These are phyloP conservation scores for Mortierella sp. DNA, from an alignment of 371 early-diverging fungal genomes.

Conservation along the genomic window DNA sequence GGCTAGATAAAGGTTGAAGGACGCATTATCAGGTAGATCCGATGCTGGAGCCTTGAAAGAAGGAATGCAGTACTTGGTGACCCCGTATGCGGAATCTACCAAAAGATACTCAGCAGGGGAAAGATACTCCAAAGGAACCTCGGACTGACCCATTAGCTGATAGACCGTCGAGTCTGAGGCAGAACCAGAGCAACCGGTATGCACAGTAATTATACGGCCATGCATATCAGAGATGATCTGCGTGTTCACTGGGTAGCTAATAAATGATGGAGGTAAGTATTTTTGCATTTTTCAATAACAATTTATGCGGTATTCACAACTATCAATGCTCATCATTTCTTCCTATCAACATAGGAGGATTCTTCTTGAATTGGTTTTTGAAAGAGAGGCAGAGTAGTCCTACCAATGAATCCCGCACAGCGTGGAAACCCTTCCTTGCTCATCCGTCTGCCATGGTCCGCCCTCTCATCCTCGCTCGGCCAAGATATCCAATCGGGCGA, in stretches of 20 bases:
- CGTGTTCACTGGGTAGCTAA: conserved; percentile 20
- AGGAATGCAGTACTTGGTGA: conserved; percentile 15
- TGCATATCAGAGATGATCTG: conserved; percentile 23
- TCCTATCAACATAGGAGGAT: conserved; percentile 7
- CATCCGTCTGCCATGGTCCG: conserved; percentile 17
- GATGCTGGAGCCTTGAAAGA: conserved; percentile 15
- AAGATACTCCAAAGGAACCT: background rate
- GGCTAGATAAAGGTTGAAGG: conserved; percentile 16
- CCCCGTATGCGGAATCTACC: conserved; percentile 26
- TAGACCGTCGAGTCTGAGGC: conserved; percentile 18
- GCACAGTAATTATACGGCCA: conserved; percentile 10
- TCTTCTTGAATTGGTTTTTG: conserved; percentile 15
- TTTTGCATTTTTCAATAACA: too few relatives aligned
- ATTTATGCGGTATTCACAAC: background rate
- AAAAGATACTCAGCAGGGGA: conserved; percentile 26
- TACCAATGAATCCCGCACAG: conserved; percentile 28
- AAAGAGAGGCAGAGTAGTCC: conserved; percentile 20
- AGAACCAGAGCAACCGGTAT: conserved; percentile 23
- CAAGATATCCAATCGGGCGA: conserved; percentile 9
- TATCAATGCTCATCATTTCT: conserved; percentile 10
- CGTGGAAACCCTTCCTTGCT: conserved; percentile 29
- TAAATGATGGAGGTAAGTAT: background rate
- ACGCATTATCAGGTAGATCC: conserved; percentile 12
- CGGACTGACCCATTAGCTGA: conserved; percentile 9
- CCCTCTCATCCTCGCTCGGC: conserved; percentile 10